Evolutionary conservation across 192 early-diverging fungal species (phyloP).

Genomic region (Phycomyces blakesleeanus): DNA sequence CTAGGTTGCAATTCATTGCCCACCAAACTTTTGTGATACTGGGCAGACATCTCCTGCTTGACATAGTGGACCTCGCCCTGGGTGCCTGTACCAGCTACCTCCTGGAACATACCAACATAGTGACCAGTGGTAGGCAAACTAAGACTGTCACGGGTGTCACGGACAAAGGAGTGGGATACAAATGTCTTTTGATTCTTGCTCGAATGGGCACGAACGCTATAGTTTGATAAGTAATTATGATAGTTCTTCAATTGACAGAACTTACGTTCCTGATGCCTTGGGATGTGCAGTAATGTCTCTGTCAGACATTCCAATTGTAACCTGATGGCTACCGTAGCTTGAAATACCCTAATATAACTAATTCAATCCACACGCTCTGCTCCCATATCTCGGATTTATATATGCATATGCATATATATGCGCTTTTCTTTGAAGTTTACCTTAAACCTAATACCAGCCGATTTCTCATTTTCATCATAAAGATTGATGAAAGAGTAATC

Average conservation of each 20-base stretch:
- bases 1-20: neutral
- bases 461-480: conserved; percentile 23
- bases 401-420: no score
- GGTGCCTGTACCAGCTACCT: conserved; percentile 76
- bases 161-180: conserved; percentile 57
- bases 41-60: conserved; percentile 68
- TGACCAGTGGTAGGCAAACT: conserved; percentile 74
- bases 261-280: conserved; percentile 8
- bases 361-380: neutral
- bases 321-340: conserved; percentile 8
- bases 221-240: neutral
- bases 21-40: conserved; percentile 29
- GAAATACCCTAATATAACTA: neutral
- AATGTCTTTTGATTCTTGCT: conserved; percentile 65
- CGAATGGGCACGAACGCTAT: conserved; percentile 14
- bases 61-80: conserved; percentile 69
- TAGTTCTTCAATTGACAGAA: neutral
- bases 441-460: conserved; percentile 25
- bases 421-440: neutral
- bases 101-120: conserved; percentile 47
- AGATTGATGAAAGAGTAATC: conserved; percentile 29
- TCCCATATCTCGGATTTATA: no score
- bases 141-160: conserved; percentile 75
- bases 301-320: conserved; percentile 2
- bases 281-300: conserved; percentile 7